These are phyloP conservation scores for Gentiana dahurica DNA, from an alignment of 257 asterid genomes.

Conservation along the genomic window DNA sequence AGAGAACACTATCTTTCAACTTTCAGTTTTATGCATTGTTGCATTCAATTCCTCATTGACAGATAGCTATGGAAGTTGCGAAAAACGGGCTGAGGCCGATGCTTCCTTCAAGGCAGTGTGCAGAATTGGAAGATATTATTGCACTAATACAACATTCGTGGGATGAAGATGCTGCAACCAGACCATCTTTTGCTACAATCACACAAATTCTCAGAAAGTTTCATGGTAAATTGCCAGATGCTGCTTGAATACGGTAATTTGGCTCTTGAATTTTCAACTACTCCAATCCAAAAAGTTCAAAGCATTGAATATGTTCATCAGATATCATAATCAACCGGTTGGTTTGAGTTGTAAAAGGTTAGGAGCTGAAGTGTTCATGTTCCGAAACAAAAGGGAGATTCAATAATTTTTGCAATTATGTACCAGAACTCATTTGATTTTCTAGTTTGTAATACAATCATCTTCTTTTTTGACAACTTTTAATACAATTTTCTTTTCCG, in stretches of 20 bases:
- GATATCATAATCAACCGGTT: no score
- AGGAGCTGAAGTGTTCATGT: no score
- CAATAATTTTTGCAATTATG: background rate
- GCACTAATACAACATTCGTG: constrained; percentile 40
- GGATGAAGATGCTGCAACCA: constrained; percentile 43
- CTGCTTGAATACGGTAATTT: background rate
- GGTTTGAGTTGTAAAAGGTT: no score
- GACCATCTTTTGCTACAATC: constrained; percentile 48
- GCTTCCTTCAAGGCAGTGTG: constrained; percentile 21
- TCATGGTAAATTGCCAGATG: constrained; percentile 15
- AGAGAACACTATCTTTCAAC: no score
- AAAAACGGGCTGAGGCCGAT: constrained; percentile 57
- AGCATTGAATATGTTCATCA: no score
- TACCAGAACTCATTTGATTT: no score
- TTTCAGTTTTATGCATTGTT: no score
- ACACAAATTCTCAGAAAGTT: constrained; percentile 33
- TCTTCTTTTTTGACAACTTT: background rate
- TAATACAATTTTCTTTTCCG: no score
- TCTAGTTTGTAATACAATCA: no score
- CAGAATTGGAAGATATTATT: constrained; percentile 21
- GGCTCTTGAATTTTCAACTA: background rate
- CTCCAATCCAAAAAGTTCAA: no score
- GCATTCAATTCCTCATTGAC: constrained; percentile 2
- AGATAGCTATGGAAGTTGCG: constrained; percentile 75
- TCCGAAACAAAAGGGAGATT: no score